phyloP scores from a whole-genome alignment of 768 basidiomycete species.

The Lactarius quietus region DNA sequence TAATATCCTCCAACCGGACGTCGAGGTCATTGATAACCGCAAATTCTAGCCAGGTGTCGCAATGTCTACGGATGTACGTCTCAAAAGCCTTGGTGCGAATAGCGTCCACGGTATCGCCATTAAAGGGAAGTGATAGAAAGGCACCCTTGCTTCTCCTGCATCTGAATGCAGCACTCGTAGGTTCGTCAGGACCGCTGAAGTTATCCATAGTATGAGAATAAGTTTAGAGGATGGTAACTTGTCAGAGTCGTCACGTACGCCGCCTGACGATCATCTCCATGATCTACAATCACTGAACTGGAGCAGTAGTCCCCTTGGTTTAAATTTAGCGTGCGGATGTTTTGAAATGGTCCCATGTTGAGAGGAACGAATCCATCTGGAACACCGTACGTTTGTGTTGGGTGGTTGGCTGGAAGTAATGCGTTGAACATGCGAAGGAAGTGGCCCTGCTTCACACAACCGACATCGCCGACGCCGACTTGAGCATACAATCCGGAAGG shows the following conservation, averaged over 20 bases:
- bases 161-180: not conserved
- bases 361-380: conserved; percentile 10
- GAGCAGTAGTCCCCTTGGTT: conserved; percentile 8
- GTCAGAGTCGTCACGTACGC: conserved; percentile 6
- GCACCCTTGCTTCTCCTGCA: conserved; percentile 16
- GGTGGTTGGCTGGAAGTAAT: conserved; percentile 7
- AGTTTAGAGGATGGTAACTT: not conserved
- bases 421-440: conserved; percentile 26
- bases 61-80: not conserved
- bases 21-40: not conserved
- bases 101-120: not conserved
- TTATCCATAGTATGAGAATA: not conserved
- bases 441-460: conserved; percentile 17
- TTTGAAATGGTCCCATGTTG: conserved; percentile 14
- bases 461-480: conserved; percentile 26
- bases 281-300: not conserved
- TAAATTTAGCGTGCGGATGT: conserved; percentile 8
- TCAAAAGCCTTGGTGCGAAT: not conserved
- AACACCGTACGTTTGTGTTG: not conserved
- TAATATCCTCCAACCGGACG: conserved; percentile 17
- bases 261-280: not conserved
- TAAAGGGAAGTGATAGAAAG: conserved; percentile 19
- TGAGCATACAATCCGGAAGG: conserved; percentile 18
- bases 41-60: conserved; percentile 1
- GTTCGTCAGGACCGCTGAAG: conserved; percentile 8